These are phyloP conservation scores for Paecilomyces variotii DNA, from an alignment of 2,329 filamentous ascomycete genomes.

Conservation along the genomic window DNA sequence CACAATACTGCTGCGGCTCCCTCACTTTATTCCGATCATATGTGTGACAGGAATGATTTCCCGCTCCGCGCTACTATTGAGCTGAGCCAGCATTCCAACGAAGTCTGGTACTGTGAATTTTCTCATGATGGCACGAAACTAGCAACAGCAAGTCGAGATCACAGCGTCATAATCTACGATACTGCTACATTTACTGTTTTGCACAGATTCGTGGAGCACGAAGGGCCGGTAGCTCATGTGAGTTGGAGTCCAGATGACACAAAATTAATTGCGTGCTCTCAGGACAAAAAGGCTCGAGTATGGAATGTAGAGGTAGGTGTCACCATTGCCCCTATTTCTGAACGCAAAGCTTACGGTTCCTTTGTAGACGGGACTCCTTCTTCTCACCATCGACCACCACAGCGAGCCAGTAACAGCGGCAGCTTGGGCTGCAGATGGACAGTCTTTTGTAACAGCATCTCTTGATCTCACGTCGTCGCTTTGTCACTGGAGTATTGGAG, in stretches of 20 bases:
- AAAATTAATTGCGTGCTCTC: slow-evolving; percentile 75
- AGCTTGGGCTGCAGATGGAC: slow-evolving; percentile 75
- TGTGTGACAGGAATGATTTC: slow-evolving; percentile 71
- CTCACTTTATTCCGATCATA: slow-evolving; percentile 82
- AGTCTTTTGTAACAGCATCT: slow-evolving; percentile 70
- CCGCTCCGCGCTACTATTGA: slow-evolving; percentile 64
- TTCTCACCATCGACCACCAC: slow-evolving; percentile 61
- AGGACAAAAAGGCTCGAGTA: slow-evolving; percentile 63
- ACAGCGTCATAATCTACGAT: slow-evolving; percentile 73
- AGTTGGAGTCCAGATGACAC: slow-evolving; percentile 89
- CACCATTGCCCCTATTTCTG: background rate
- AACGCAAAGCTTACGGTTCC: background rate
- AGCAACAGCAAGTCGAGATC: slow-evolving; percentile 72
- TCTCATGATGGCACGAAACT: slow-evolving; percentile 78
- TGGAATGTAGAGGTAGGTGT: slow-evolving; percentile 63
- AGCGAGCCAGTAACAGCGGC: slow-evolving; percentile 81
- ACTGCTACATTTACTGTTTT: slow-evolving; percentile 60
- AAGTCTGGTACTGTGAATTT: slow-evolving; percentile 88
- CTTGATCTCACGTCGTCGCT: slow-evolving; percentile 61
- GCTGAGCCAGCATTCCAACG: slow-evolving; percentile 64
- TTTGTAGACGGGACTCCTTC: slow-evolving; percentile 53
- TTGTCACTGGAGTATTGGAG: slow-evolving; percentile 61
- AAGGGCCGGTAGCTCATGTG: slow-evolving; percentile 65
- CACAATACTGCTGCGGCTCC: slow-evolving; percentile 74
- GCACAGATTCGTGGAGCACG: slow-evolving; percentile 57